phyloP scores from a whole-genome alignment of 2,329 filamentous ascomycete genomes.

The Arthrinium phaeospermum region DNA sequence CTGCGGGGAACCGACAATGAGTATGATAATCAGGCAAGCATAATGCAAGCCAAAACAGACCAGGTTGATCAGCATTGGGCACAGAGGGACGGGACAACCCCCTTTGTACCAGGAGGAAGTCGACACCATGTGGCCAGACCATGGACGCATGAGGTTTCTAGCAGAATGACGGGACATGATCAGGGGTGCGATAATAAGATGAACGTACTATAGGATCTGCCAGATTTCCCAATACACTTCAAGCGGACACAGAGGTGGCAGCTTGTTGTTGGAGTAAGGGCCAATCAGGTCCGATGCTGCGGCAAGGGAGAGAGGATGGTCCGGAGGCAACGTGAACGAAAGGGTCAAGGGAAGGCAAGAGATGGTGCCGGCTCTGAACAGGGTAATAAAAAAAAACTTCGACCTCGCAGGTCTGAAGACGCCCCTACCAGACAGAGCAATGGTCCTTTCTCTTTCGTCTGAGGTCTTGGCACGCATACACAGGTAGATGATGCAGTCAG shows the following conservation, averaged over 20 bases:
- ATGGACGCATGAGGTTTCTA: slow-evolving; percentile 28
- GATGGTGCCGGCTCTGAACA: slow-evolving; percentile 7
- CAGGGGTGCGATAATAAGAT: slow-evolving; percentile 42
- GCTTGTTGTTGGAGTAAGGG: slow-evolving; percentile 5
- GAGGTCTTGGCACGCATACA: slow-evolving; percentile 47
- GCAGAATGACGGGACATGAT: slow-evolving; percentile 38
- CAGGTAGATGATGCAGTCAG: slow-evolving; percentile 39
- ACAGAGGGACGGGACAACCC: slow-evolving; percentile 44
- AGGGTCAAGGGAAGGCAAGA: slow-evolving; percentile 12
- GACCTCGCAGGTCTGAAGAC: slow-evolving; percentile 31
- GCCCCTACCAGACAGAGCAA: slow-evolving; percentile 26
- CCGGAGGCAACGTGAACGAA: slow-evolving; percentile 40
- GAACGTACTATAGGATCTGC: slow-evolving; percentile 36
- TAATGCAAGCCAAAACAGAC: slow-evolving; percentile 43
- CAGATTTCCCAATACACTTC: slow-evolving; percentile 31
- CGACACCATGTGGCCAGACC: slow-evolving; percentile 22
- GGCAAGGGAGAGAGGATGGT: slow-evolving; percentile 37
- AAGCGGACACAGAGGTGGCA: slow-evolving; percentile 15
- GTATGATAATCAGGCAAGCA: slow-evolving; percentile 33
- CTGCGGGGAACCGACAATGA: slow-evolving; percentile 39
- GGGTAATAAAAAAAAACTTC: not conserved
- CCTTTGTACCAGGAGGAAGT: slow-evolving; percentile 40
- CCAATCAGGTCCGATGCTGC: slow-evolving; percentile 31
- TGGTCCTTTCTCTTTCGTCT: not conserved
- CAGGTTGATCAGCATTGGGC: slow-evolving; percentile 44